Evolutionary conservation across 1,284 basidiomycete genomes (phyloP), one percentile per base, ranked within the genome.

Genomic region (Cutaneotrichosporon daszewskae): DNA sequence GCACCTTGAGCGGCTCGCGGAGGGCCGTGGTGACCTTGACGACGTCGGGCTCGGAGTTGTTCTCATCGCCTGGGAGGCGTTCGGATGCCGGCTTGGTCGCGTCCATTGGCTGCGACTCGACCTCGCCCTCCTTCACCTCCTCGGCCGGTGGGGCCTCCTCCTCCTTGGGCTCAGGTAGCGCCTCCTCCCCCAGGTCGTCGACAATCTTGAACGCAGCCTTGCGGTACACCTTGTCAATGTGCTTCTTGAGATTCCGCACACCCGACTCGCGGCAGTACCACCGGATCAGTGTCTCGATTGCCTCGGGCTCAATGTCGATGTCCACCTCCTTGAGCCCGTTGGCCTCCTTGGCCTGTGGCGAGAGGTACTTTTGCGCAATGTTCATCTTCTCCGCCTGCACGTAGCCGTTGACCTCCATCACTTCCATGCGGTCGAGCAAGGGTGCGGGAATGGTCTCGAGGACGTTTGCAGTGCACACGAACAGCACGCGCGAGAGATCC

Each of bases 231-330:
- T 94, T 95, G 66, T 95, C 90, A 47, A 95, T 91, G 62, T 91
- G 85, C 73, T 94, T 92, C 79, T 95, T 95, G 60, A 95, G 67
- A 64, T 90, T 90, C 36, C 91, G 77, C 28, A 96, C 91, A 48
- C 95, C 95, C 61, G 88, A 94, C 75, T 99, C 94, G 31, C 94
- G 81, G 62, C 89, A 94, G 72, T 98, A 96, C 68, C 91, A 95
- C 65, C 91, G 86, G 74, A 99, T 97, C 43, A 98, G 76, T 25
- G 82, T 75, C 59, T 95, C 90, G 41, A 98, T 84, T 0, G 90
- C 82, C 19, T 79, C 75, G n/a, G 80, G 75, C 26, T 85, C 82
- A 13, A 95, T 74, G 36, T 77, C 67, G 1, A 96, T 85, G 63
- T 95, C 84, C 2, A 85, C 86, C 17, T 82, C 77, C 63, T 84